Base-by-base conservation (phyloP, 2,329 filamentous ascomycete species). In the Fusarium verticillioides region DNA sequence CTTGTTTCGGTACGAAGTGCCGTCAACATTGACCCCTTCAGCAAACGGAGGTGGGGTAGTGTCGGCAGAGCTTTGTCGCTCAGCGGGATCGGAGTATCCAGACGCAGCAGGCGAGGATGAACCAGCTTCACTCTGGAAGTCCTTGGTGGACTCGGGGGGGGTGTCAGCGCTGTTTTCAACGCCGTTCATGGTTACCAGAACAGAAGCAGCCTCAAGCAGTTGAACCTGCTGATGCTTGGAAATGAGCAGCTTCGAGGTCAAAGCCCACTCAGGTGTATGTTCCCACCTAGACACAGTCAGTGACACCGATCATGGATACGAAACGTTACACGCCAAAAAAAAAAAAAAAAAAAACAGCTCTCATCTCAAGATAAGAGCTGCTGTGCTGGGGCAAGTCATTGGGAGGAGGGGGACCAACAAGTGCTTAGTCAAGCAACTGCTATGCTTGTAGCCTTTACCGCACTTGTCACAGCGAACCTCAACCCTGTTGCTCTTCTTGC, bases 361-460 rank as follows among this genome's bases (percentile, higher is more conserved):
- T 63, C 56, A 39, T 66, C 63, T 60, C 37, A 56, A 57, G 43
- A 69, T 47, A 66, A 79, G 79, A 79, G 79, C 81, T 77, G 77
- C 81, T 80, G 63, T 56, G 44, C 66, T 75, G 81, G 82, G 78
- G 71, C 72, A 74, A 81, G 77, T 79, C 44, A 81, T 82, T 81
- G 84, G 85, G 85, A 85, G 84, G 85, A 87, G 88, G 91, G 88
- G 86, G 88, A 97, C 96, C 90, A 92, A 98, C 96, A 98, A 93
- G 92, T 99, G 96, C 91, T 98, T 99, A 83, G 94, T 97, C 88
- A 99, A 91, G 91, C 96, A 99, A 88, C 96, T 98, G 91, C 95
- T 97, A 89, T 99, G 96, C 91, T 99, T 99, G 91, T 99, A 99
- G 85, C 95, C 95, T 89, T 99, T 99, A 84, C 96, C 96, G 87